Base-by-base conservation (phyloP, 371 early-diverging fungal genomes). In the Dichotomocladium elegans region DNA sequence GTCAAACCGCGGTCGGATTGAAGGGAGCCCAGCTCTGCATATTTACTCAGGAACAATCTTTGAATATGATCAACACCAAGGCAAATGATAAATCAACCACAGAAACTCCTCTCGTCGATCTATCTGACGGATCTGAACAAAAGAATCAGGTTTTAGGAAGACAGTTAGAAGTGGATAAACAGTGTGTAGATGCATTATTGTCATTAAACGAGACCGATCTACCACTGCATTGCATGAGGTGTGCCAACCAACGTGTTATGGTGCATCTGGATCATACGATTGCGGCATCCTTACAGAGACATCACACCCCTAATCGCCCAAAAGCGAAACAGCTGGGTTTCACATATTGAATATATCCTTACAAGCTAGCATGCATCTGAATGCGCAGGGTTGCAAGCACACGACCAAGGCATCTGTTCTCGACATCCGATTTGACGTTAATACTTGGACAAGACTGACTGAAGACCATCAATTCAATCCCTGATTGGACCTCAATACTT, bases 361-460 rank as follows among this genome's bases (percentile, higher is more conserved):
- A 21, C 43, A 43, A 43, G 43, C 22, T 1, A 24, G 9, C 1
- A 22, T 43, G 1, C 7, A 2, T 2, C 15, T 43, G 43, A n/a
- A 43, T 22, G 43, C 43, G 22, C 43, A 43, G 27, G 3, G 26
- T 22, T 43, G 27, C 22, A 22, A 43, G n/a, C 43, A 43, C 15
- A 15, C 4, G 1, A 27, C n/a, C 1, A 15, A 1, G 1, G 40
- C 51, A 3, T 50, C 21, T 40, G 25, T 50, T 1, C 51, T 50
- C 27, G 24, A 50, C 25, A 50, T 27, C 3, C 35, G 41, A 26
- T 50, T 50, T 40, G 51, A 50, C 12, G 2, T 50, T 2, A n/a
- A 50, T 50, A 1, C 51, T 50, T 9, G 1, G 40, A 24, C 49
- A 28, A 22, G 49, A 48, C 33, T 48, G 49, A 35, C 33, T 48